phyloP scores from a whole-genome alignment of 148 eudicot genomes.

The Spergularia marina region DNA sequence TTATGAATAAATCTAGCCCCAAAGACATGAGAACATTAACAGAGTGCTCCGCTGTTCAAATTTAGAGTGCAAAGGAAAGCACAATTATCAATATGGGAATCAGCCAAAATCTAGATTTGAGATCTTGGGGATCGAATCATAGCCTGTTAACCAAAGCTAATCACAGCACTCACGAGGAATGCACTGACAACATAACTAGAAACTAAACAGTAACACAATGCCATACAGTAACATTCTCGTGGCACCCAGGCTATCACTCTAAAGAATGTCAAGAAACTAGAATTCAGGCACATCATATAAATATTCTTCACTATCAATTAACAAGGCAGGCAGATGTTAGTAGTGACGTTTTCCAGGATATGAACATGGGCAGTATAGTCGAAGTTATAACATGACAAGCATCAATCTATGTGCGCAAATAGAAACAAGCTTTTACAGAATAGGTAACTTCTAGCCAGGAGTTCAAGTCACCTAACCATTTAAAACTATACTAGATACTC shows the following conservation, averaged over 20 bases:
- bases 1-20: neutral
- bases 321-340: neutral
- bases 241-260: neutral
- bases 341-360: neutral
- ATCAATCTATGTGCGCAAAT: neutral
- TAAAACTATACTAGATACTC: neutral
- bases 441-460: neutral
- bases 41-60: neutral
- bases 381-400: neutral
- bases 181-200: neutral
- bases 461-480: neutral
- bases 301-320: neutral
- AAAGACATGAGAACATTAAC: neutral
- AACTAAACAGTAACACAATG: neutral
- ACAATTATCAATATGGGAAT: neutral
- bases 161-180: neutral
- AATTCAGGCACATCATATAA: neutral
- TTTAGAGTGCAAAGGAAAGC: neutral
- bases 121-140: too few relatives aligned
- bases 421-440: neutral
- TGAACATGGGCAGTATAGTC: neutral
- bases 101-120: neutral
- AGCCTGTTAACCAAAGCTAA: neutral
- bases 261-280: constrained; percentile 5
- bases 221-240: neutral